These are phyloP conservation scores for Paramyrothecium sp. DNA, from an alignment of 2,329 filamentous ascomycete species.

Conservation along the genomic window DNA sequence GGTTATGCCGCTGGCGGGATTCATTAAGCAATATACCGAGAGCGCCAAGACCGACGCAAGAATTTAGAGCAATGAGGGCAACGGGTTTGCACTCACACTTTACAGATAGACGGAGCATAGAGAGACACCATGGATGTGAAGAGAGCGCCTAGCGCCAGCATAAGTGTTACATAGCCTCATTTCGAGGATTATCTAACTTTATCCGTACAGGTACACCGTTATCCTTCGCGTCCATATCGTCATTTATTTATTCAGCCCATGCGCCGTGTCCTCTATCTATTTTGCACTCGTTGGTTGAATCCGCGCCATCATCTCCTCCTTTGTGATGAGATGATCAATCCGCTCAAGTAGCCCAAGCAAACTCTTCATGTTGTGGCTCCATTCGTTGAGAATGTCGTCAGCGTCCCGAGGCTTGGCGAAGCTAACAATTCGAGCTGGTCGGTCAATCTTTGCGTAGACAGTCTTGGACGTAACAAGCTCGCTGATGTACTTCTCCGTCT, in stretches of 20 bases:
- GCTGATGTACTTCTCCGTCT: slow-evolving; percentile 99
- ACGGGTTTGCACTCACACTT: slow-evolving; percentile 2
- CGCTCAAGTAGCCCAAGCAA: slow-evolving; percentile 80
- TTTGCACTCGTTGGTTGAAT: slow-evolving; percentile 67
- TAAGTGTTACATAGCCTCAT: slow-evolving; percentile 28
- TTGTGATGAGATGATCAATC: slow-evolving; percentile 97
- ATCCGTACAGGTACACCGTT: slow-evolving; percentile 28
- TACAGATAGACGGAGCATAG: slow-evolving; percentile 17
- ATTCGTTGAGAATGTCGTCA: slow-evolving; percentile 96
- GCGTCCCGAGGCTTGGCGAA: slow-evolving; percentile 94
- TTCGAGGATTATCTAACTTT: slow-evolving; percentile 31
- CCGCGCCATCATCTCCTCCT: slow-evolving; percentile 99
- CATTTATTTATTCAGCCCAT: slow-evolving; percentile 3
- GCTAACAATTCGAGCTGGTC: slow-evolving; percentile 85
- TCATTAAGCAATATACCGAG: slow-evolving; percentile 51
- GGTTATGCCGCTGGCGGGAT: slow-evolving; percentile 71
- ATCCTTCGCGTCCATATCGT: slow-evolving; percentile 13
- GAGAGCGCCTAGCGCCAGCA: slow-evolving; percentile 16
- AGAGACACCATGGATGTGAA: slow-evolving; percentile 1
- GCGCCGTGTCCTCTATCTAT: slow-evolving; percentile 18
- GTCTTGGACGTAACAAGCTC: slow-evolving; percentile 97
- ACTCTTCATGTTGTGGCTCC: slow-evolving; percentile 98
- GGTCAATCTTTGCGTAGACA: slow-evolving; percentile 95
- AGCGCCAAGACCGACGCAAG: slow-evolving; percentile 21
- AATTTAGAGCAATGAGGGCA: slow-evolving; percentile 14